Evolutionary conservation across 140 eudicot genomes (phyloP), one percentile per base, ranked within the genome.

Genomic region (Oenanthe javanica): DNA sequence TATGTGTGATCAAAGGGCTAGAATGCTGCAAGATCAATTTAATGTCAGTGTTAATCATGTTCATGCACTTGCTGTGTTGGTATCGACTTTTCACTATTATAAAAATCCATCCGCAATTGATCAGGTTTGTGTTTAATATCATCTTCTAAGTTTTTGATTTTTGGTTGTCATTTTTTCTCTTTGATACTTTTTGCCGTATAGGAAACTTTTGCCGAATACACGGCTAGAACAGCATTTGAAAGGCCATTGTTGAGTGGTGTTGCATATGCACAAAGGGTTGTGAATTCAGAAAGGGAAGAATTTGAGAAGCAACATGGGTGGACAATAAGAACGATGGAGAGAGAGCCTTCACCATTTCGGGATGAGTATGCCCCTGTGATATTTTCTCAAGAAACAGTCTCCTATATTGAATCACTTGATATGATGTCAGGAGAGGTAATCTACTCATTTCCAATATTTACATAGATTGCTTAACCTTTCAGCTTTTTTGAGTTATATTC

Each of bases 361-460:
- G 98, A 91, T 63, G 97, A 93, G 77, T 93, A 93, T 66, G 96
- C 98, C 38, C 96, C 98, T 0, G 98, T 91, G 50, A 91, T 93
- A 79, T 91, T 93, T 80, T 84, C 92, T 50, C 98, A 93, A 86
- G 97, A 93, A 86, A 93, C 98, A 7, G 84, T 93, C 43, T 93
- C 98, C 67, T 88, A 93, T 81, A 84, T 93, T 75, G 87, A 86
- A 77, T 88, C 92, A 86, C 81, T 93, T 36, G 98, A 93, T 83
- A 91, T 93, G 96, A 93, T 93, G 98, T 91, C 98, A 1, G 98
- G 98, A 71, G 96, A 93, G 96, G 98, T 93, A 86, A 80, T 77
- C 78, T 19, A 47, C 69, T 67, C n/a, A 55, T 77, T 49, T 75
- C 70, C 59, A 45, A 67, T 64, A n/a, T 9, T 57, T 19, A 57